A percentile compares a stretch with the other conserved stretches of the same genome.
Evolutionary conservation across 305 asterid genomes (phyloP).

Genomic region (Solanum hybrid): DNA sequence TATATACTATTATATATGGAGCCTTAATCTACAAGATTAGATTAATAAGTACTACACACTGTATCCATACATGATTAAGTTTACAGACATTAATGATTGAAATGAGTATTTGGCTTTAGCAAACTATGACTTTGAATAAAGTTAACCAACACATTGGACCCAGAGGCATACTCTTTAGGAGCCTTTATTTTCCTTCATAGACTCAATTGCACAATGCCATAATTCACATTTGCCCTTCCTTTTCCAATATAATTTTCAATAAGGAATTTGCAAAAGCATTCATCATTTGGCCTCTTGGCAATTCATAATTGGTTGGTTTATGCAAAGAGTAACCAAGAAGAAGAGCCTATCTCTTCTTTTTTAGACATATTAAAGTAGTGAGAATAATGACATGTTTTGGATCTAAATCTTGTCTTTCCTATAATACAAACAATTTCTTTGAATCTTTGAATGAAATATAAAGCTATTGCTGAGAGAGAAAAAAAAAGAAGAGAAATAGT

Average conservation of each 20-base stretch:
- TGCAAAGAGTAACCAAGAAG: slow-evolving; percentile 16
- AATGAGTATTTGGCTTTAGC: slow-evolving; percentile 5
- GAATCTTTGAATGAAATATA: slow-evolving; percentile 1
- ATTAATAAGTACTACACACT: background rate
- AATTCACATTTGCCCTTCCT: background rate
- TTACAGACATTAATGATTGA: slow-evolving; percentile 4
- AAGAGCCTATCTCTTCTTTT: slow-evolving; percentile 12
- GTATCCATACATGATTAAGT: background rate
- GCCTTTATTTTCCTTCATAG: background rate
- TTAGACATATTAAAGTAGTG: background rate
- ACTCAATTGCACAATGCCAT: slow-evolving; percentile 17
- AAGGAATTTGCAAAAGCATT: slow-evolving; percentile 6
- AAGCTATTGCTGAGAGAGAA: background rate
- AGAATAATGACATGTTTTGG: background rate
- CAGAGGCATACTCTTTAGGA: background rate
- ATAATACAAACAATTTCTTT: background rate
- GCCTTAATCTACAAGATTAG: slow-evolving; percentile 6
- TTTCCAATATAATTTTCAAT: background rate
- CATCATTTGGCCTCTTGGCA: slow-evolving; percentile 7
- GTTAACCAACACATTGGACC: slow-evolving; percentile 25
- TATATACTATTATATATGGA: background rate
- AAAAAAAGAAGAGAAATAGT: background rate
- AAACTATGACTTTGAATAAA: slow-evolving; percentile 5
- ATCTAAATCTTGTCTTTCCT: slow-evolving; percentile 14
- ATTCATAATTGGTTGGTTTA: slow-evolving; percentile 9